Evolutionary conservation across 1,284 basidiomycete species (phyloP), one percentile per base, ranked within the genome.

Genomic region (Fomitopsis palustris): DNA sequence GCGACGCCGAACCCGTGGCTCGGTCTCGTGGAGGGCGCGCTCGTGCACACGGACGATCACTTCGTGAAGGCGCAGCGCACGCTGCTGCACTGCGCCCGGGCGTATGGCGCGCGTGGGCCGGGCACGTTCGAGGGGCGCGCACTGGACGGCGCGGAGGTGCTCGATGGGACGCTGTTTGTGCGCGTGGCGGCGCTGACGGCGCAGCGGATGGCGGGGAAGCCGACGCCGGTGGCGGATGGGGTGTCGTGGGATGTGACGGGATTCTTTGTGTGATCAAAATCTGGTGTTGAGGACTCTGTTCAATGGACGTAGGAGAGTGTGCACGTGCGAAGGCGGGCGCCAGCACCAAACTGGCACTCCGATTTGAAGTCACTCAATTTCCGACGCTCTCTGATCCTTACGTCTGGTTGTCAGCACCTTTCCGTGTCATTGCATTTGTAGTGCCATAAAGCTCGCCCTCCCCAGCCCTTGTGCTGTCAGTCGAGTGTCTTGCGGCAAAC

Each of bases 101-200:
- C 80, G 38, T 87, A 82, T 56, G 84, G 86, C 7, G 65, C 68
- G 31, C 69, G 76, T 6, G 62, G 69, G 3, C 60, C 73, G 1
- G 79, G 79, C 2, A 67, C 69, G 49, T 72, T 71, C 49, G 62
- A 60, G 35, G 60, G n/a, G n/a, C n/a, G 58, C 8, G 60, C 54
- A 7, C 65, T 85, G 56, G 69, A 73, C 4, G 82, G 77, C 7
- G 76, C 76, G 9, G 83, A 82, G 23, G 65, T 70, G 31, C 63
- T 88, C 33, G 87, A 88, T 63, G 87, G 87, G 5, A 80, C 78
- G 14, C 63, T 89, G 54, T 88, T 88, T 64, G 61, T 85, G 21
- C 72, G 84, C 29, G 72, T 76, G 1, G 85, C 83, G 1, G 77
- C 75, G 56, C 62, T 87, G 62, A 83, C 83, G 0, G 72, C 75